phyloP scores from a whole-genome alignment of 2,329 filamentous ascomycete genomes.

The Plenodomus lindquistii region DNA sequence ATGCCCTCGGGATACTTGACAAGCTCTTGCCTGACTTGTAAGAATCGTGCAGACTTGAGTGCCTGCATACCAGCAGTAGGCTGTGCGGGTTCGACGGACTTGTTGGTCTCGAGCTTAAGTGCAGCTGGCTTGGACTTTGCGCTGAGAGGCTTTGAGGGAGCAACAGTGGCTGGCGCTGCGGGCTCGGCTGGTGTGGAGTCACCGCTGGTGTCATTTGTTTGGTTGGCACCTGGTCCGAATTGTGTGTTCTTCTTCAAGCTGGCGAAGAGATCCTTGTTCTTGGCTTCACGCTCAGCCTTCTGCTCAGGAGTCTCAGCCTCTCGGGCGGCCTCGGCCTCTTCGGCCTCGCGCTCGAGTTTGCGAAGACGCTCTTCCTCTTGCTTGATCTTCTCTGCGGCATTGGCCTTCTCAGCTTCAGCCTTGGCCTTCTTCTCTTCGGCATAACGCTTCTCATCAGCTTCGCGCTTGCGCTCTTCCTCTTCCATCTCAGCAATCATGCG shows the following conservation, averaged over 20 bases:
- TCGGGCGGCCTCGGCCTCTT: slow-evolving; percentile 51
- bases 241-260: slow-evolving; percentile 53
- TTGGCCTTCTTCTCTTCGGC: slow-evolving; percentile 70
- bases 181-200: slow-evolving; percentile 54
- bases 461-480: slow-evolving; percentile 48
- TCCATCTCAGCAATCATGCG: slow-evolving; percentile 69
- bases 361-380: slow-evolving; percentile 59
- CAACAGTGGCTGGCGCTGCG: slow-evolving; percentile 22
- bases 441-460: slow-evolving; percentile 71
- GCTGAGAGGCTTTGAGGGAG: slow-evolving; percentile 46
- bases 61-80: slow-evolving; percentile 93
- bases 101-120: slow-evolving; percentile 86
- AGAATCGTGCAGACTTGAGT: slow-evolving; percentile 86
- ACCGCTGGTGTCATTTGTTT: slow-evolving; percentile 24
- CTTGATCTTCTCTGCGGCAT: slow-evolving; percentile 48
- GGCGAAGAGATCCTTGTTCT: slow-evolving; percentile 48
- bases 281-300: slow-evolving; percentile 47
- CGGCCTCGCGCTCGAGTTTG: slow-evolving; percentile 54
- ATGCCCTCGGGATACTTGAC: slow-evolving; percentile 83
- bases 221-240: slow-evolving; percentile 51
- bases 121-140: slow-evolving; percentile 81
- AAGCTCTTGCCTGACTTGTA: slow-evolving; percentile 73
- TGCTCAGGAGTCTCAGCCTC: slow-evolving; percentile 47
- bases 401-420: slow-evolving; percentile 63
- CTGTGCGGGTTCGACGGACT: slow-evolving; percentile 85